These are phyloP conservation scores for Talaromyces ruber DNA, from an alignment of 495 filamentous ascomycete genomes.

Conservation along the genomic window DNA sequence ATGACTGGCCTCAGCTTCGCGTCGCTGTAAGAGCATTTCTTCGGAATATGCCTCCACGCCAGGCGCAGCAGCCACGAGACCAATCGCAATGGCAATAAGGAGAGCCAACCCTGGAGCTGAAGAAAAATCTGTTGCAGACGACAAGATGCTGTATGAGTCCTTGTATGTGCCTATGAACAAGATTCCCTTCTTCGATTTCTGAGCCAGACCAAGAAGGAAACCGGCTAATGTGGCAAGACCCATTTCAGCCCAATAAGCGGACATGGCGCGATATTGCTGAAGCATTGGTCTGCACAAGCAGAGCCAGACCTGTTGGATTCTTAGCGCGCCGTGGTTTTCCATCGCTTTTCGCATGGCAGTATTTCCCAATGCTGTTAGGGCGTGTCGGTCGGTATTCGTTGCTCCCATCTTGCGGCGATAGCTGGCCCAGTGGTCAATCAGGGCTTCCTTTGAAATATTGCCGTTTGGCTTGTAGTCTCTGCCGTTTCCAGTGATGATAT, in stretches of 20 bases:
- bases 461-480: slow-evolving; percentile 7
- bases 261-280: slow-evolving; percentile 44
- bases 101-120: slow-evolving; percentile 41
- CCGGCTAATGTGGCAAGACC: slow-evolving; percentile 40
- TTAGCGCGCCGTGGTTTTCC: slow-evolving; percentile 38
- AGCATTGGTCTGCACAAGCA: slow-evolving; percentile 38
- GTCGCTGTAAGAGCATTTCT: slow-evolving; percentile 33
- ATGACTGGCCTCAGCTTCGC: slow-evolving; percentile 45
- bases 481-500: slow-evolving; percentile 7
- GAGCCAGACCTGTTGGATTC: slow-evolving; percentile 46
- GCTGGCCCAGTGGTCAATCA: slow-evolving; percentile 15
- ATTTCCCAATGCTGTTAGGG: slow-evolving; percentile 13
- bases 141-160: slow-evolving; percentile 40
- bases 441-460: slow-evolving; percentile 9
- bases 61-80: slow-evolving; percentile 43
- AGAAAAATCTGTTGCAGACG: slow-evolving; percentile 37
- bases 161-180: slow-evolving; percentile 44
- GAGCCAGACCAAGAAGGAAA: slow-evolving; percentile 44
- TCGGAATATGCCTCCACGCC: slow-evolving; percentile 49
- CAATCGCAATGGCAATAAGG: slow-evolving; percentile 41
- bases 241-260: slow-evolving; percentile 44
- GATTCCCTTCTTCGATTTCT: slow-evolving; percentile 35
- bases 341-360: slow-evolving; percentile 17
- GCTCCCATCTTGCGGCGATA: slow-evolving; percentile 6
- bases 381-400: slow-evolving; percentile 10